Conservation (phyloP, 179 eudicot genomes). For the Gypsophila paniculata region DNA sequence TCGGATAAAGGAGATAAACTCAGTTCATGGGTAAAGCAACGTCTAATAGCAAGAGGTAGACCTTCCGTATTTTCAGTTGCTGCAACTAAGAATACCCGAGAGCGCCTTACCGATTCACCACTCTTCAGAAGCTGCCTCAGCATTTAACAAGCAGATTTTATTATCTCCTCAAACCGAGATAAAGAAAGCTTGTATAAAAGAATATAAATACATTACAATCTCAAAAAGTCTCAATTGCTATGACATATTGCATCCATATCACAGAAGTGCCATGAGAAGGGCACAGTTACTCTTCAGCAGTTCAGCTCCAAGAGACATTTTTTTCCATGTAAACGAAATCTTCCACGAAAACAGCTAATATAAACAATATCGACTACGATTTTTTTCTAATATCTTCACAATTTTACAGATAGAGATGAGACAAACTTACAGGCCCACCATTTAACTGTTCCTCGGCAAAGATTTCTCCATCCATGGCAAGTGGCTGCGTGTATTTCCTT, state of each 20-base stretch:
- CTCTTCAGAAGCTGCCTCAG: conserved; percentile 42
- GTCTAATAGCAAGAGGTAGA: conserved; percentile 75
- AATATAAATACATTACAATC: neutral
- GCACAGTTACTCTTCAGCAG: neutral
- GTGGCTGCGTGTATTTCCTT: conserved; percentile 70
- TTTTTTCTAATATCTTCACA: neutral
- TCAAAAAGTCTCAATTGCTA: neutral
- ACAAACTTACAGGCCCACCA: conserved; percentile 43
- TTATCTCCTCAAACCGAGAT: neutral
- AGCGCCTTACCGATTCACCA: conserved; percentile 38
- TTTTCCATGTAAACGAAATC: neutral
- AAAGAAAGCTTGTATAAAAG: neutral
- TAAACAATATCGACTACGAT: neutral
- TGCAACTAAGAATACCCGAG: conserved; percentile 62
- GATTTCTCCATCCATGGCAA: conserved; percentile 40
- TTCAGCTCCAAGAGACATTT: neutral
- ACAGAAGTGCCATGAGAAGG: neutral
- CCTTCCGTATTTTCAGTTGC: conserved; percentile 85
- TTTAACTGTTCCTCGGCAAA: conserved; percentile 36
- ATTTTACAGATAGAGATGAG: too few species aligned
- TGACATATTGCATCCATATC: neutral
- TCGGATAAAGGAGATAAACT: conserved; percentile 73
- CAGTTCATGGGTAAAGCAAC: conserved; percentile 93
- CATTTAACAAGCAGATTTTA: conserved; percentile 15
- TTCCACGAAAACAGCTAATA: neutral